Evolutionary conservation across 129 eudicot genomes (phyloP).

Genomic region (Saussurea involucrata): DNA sequence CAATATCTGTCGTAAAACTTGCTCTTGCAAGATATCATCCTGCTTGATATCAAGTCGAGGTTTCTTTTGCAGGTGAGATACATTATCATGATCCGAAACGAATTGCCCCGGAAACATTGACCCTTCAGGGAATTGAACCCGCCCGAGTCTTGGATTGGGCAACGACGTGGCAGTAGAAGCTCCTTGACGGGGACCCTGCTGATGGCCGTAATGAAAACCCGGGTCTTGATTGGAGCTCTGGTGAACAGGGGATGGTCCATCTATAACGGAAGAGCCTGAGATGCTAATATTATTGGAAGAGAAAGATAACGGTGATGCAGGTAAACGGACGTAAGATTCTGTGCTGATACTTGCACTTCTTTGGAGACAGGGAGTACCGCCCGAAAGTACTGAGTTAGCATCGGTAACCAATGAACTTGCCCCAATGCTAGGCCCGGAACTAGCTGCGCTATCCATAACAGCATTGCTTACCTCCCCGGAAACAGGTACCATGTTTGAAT

Average conservation of each 20-base stretch:
- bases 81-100: constrained; percentile 44
- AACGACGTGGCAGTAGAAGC: constrained; percentile 65
- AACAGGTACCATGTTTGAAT: constrained; percentile 39
- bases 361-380: constrained; percentile 65
- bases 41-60: constrained; percentile 69
- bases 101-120: constrained; percentile 48
- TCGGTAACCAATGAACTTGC: constrained; percentile 82
- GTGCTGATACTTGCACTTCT: constrained; percentile 76
- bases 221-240: constrained; percentile 51
- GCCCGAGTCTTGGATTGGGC: constrained; percentile 51
- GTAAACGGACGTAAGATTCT: constrained; percentile 64
- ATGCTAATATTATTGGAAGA: constrained; percentile 69
- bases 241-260: constrained; percentile 50
- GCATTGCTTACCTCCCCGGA: constrained; percentile 52
- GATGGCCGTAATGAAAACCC: constrained; percentile 33
- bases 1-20: constrained; percentile 59
- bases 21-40: constrained; percentile 69
- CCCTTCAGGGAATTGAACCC: constrained; percentile 38
- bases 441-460: constrained; percentile 50
- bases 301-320: constrained; percentile 83
- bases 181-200: constrained; percentile 51
- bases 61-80: constrained; percentile 65
- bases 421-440: constrained; percentile 64
- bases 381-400: constrained; percentile 84
- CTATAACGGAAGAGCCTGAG: constrained; percentile 72